Conservation (phyloP, 495 filamentous ascomycete species). For the Neurospora sp. region DNA sequence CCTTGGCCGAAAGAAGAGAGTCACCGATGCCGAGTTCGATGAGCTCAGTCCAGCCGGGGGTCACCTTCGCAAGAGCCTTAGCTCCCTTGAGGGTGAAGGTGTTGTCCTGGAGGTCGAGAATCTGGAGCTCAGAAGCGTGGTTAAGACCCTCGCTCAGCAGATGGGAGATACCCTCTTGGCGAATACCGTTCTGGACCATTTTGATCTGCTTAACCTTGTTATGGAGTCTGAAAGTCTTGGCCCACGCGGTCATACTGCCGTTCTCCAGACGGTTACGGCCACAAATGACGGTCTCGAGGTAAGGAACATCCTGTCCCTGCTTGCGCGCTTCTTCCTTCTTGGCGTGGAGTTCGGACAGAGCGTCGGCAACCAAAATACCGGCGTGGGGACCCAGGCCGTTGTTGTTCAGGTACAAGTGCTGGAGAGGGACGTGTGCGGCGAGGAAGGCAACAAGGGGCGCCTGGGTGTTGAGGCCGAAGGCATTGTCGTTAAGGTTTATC, state of each 20-base stretch:
- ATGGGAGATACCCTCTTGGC: constrained; percentile 78
- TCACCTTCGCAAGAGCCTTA: constrained; percentile 62
- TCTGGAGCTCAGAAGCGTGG: constrained; percentile 51
- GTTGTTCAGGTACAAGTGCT: constrained; percentile 91
- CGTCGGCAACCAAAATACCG: constrained; percentile 73
- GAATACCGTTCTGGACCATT: constrained; percentile 98
- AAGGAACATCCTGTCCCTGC: constrained; percentile 55
- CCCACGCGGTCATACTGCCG: constrained; percentile 93
- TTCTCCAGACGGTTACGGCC: constrained; percentile 93
- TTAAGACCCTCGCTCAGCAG: constrained; percentile 68
- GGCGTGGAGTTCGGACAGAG: constrained; percentile 61
- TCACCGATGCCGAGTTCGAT: constrained; percentile 83
- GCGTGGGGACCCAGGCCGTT: constrained; percentile 93
- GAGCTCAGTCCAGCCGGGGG: constrained; percentile 63
- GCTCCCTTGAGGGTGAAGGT: constrained; percentile 83
- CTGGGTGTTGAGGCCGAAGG: constrained; percentile 88
- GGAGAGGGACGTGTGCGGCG: constrained; percentile 71
- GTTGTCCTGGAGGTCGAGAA: constrained; percentile 92
- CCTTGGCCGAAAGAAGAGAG: constrained; percentile 71
- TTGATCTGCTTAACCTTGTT: constrained; percentile 71
- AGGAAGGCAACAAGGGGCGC: constrained; percentile 80
- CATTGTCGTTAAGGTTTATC: constrained; percentile 94
- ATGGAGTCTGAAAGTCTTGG: constrained; percentile 72
- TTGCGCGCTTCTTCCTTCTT: constrained; percentile 70
- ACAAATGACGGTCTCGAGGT: constrained; percentile 89